These are phyloP conservation scores for Claviceps monticola DNA, from an alignment of 2,329 filamentous ascomycete genomes.

Conservation along the genomic window DNA sequence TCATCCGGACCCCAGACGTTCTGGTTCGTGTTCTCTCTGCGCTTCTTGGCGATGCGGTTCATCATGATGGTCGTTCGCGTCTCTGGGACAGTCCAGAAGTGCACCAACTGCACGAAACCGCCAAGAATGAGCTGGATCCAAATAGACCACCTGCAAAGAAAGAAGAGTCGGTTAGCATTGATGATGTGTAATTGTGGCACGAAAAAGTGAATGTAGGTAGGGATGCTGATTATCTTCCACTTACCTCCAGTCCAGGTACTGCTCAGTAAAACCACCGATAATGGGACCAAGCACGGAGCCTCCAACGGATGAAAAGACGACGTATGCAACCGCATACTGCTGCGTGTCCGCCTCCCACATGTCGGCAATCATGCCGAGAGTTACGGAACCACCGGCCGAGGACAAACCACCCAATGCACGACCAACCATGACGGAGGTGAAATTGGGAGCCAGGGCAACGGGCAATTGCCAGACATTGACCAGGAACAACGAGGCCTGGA, in stretches of 20 bases:
- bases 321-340: constrained; percentile 62
- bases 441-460: constrained; percentile 60
- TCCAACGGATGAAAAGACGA: constrained; percentile 67
- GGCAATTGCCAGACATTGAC: constrained; percentile 68
- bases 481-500: constrained; percentile 58
- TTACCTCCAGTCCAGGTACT: constrained; percentile 52
- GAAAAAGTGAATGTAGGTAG: not conserved
- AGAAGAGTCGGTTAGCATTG: not conserved
- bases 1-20: constrained; percentile 64
- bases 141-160: constrained; percentile 41
- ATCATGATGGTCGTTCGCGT: constrained; percentile 66
- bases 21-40: constrained; percentile 43
- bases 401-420: constrained; percentile 56
- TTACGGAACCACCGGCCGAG: constrained; percentile 60
- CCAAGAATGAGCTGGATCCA: constrained; percentile 80
- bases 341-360: constrained; percentile 58
- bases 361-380: constrained; percentile 62
- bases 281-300: constrained; percentile 66
- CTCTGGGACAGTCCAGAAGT: constrained; percentile 60
- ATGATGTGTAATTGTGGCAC: not conserved
- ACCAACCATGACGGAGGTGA: constrained; percentile 55
- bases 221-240: not conserved
- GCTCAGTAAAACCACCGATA: constrained; percentile 62
- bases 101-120: constrained; percentile 50
- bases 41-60: constrained; percentile 64